phyloP scores from a whole-genome alignment of 2,329 filamentous ascomycete genomes.

The Fusarium phyllophilum region DNA sequence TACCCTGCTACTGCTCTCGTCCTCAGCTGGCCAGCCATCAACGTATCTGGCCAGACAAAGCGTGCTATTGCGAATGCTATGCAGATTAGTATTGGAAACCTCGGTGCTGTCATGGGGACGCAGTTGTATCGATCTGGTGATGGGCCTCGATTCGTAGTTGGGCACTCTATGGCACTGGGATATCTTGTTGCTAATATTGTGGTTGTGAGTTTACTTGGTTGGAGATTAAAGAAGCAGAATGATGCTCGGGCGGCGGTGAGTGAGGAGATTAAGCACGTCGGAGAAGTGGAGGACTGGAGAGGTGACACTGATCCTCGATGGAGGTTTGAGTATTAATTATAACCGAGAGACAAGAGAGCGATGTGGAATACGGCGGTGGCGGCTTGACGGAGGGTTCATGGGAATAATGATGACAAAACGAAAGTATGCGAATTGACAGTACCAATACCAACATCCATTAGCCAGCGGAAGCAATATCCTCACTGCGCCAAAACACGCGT shows the following conservation, averaged over 20 bases:
- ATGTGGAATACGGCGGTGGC: accelerated
- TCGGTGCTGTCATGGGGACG: conserved; percentile 75
- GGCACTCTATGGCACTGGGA: conserved; percentile 72
- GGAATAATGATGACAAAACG: accelerated
- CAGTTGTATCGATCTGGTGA: conserved; percentile 72
- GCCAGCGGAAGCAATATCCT: accelerated
- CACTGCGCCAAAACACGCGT: accelerated
- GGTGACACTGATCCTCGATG: conserved; percentile 73
- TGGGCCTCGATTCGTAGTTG: conserved; percentile 71
- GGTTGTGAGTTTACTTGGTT: conserved; percentile 64
- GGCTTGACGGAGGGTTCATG: accelerated
- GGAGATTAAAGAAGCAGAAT: conserved; percentile 68
- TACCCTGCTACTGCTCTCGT: conserved; percentile 72
- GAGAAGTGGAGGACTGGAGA: conserved; percentile 62
- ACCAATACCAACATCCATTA: background rate
- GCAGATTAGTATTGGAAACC: conserved; percentile 77
- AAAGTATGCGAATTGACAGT: background rate
- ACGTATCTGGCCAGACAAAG: conserved; percentile 77
- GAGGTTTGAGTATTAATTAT: conserved; percentile 65
- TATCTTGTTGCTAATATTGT: conserved; percentile 69
- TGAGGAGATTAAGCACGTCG: conserved; percentile 59
- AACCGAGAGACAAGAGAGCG: accelerated
- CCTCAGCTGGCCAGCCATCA: conserved; percentile 76
- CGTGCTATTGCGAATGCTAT: conserved; percentile 74
- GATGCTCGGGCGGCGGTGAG: conserved; percentile 56